Evolutionary conservation across 2,329 filamentous ascomycete genomes (phyloP), one percentile per base, ranked within the genome.

Genomic region (Sporothrix pallida): DNA sequence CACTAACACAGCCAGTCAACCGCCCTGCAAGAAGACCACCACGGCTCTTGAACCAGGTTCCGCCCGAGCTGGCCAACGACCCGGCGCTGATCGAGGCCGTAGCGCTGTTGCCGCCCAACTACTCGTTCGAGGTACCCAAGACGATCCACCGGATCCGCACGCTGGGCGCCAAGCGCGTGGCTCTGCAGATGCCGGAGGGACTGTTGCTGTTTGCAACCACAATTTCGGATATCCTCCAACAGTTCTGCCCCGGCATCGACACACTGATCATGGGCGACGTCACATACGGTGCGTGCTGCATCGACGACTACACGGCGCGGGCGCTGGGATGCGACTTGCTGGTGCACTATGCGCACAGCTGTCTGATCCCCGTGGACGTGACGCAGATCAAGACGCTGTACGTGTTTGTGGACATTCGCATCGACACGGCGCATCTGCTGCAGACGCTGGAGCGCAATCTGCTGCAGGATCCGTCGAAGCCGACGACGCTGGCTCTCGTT

Each of bases 241-340:
- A 95, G 80, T 99, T 99, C 84, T 99, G 96, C 80, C 92, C 94
- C 0, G 94, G 93, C 1, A 92, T 92, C 56, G 93, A 97, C 81
- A 98, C 95, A 1, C 86, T 98, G 72, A 99, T 99, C 81, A 99
- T 99, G 96, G 96, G 96, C 75, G 96, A 99, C 81, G 96, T 99
- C 60, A 99, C 96, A 0, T 99, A 99, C 81, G 96, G 96, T 76
- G 96, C 96, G 26, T 99, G 96, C 85, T 99, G 96, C 80, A 98
- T 99, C 78, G 96, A 99, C 81, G 96, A 99, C 83, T 99, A 97
- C 83, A 99, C 96, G 0, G 97, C 96, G 1, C 87, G 95, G 62
- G 96, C 97, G 0, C 87, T 99, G 26, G 96, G 94, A 1, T 99
- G 96, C 81, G 96, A 99, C 78, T 85, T 99, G 7, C 87, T 99